Evolutionary conservation across 352 stramenopile species (phyloP).

Genomic region (Globisporangium paroecandrum): DNA sequence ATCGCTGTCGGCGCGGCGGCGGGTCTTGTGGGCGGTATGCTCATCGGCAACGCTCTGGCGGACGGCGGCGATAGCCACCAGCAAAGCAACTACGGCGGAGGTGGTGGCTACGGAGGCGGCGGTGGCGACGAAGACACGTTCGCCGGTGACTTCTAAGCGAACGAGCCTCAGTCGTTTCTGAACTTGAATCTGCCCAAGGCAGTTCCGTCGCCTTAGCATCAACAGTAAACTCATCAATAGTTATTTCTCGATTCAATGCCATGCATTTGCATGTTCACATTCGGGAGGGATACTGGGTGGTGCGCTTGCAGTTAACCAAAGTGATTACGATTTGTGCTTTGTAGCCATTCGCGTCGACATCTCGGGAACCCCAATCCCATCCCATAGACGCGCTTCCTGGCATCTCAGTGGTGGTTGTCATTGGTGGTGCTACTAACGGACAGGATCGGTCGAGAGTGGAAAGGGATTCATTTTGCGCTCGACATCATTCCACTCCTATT

Average conservation of each 20-base stretch:
- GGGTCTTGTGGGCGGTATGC: conserved; percentile 21
- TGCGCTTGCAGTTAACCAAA: too few species aligned
- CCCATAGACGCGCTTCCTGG: background rate
- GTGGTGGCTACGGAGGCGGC: conserved; percentile 7
- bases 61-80: conserved; percentile 16
- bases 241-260: background rate
- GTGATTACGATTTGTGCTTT: background rate
- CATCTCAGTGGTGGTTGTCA: background rate
- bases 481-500: too few species aligned
- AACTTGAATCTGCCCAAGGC: background rate
- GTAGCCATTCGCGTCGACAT: background rate
- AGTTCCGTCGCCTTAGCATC: background rate
- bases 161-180: background rate
- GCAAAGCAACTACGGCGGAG: conserved; percentile 9
- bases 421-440: background rate
- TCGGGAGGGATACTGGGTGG: too few species aligned
- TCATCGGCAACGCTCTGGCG: conserved; percentile 21
- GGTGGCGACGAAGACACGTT: conserved; percentile 14
- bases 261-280: background rate
- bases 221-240: background rate
- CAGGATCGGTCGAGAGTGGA: background rate
- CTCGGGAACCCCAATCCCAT: background rate
- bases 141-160: conserved; percentile 19
- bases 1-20: conserved; percentile 18
- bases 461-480: background rate